These are phyloP conservation scores for Penicillium sp. DNA, from an alignment of 2,329 filamentous ascomycete species.

Conservation along the genomic window DNA sequence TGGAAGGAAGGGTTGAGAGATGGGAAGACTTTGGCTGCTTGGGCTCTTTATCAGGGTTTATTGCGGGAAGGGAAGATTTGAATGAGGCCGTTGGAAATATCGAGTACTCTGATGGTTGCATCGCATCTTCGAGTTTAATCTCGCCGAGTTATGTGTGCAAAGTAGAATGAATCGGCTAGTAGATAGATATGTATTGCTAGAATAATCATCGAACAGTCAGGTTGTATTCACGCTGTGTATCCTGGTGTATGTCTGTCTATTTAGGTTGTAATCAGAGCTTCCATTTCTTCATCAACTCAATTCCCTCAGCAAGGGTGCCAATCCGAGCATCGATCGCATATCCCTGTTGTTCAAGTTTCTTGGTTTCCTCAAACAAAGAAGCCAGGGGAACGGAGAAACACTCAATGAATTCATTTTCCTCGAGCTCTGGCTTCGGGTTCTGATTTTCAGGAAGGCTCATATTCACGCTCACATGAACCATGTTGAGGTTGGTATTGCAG, in stretches of 20 bases:
- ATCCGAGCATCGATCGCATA: constrained; percentile 79
- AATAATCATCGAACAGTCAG: background rate
- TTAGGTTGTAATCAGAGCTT: constrained; percentile 4
- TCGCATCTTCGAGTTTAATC: no score
- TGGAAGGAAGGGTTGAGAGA: constrained; percentile 58
- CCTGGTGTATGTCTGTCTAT: background rate
- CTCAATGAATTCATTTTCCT: constrained; percentile 82
- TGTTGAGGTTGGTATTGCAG: constrained; percentile 51
- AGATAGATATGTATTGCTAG: no score
- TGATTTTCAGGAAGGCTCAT: constrained; percentile 68
- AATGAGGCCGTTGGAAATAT: background rate
- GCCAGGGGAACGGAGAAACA: constrained; percentile 68
- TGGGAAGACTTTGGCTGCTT: constrained; percentile 57
- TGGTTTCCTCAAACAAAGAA: constrained; percentile 66
- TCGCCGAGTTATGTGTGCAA: background rate
- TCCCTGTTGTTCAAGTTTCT: constrained; percentile 66
- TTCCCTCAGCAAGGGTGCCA: constrained; percentile 74
- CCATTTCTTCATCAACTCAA: constrained; percentile 65
- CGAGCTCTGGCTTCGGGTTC: constrained; percentile 66
- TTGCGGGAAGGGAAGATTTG: constrained; percentile 47
- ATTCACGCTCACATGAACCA: constrained; percentile 72
- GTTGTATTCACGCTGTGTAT: background rate
- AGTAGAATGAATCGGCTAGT: no score
- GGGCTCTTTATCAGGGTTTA: constrained; percentile 57
- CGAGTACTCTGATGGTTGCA: no score